Conservation (phyloP, 768 basidiomycete genomes). For the Kwoniella heveanensis region DNA sequence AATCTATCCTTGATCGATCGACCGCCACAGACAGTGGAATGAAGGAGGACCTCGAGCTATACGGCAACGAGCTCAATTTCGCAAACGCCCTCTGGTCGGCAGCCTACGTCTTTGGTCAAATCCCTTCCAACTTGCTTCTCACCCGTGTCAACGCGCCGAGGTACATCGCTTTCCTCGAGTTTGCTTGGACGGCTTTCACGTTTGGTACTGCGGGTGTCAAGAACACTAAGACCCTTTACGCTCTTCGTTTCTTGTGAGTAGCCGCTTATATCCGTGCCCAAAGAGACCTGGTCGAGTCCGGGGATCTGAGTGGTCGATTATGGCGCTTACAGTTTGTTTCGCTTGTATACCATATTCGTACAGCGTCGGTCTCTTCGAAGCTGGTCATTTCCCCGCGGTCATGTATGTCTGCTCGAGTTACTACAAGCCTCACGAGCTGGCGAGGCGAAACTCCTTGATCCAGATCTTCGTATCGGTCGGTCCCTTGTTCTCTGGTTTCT, state of each 20-base stretch:
- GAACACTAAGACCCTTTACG: conserved; percentile 32
- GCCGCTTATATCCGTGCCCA: too few species aligned
- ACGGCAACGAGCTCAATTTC: conserved; percentile 44
- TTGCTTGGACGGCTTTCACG: conserved; percentile 42
- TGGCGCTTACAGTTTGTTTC: too few species aligned
- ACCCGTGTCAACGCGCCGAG: conserved; percentile 33
- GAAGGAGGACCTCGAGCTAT: conserved; percentile 48
- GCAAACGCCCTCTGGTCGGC: conserved; percentile 47
- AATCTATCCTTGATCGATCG: not conserved
- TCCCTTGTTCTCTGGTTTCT: conserved; percentile 38
- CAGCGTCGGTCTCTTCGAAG: conserved; percentile 42
- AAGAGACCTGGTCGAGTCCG: too few species aligned
- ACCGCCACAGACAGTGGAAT: conserved; percentile 31
- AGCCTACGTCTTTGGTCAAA: conserved; percentile 44
- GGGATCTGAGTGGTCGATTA: too few species aligned
- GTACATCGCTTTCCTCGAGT: conserved; percentile 42
- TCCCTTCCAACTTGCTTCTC: conserved; percentile 37
- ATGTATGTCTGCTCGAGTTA: conserved; percentile 44
- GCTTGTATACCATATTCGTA: not conserved
- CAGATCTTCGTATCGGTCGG: conserved; percentile 36
- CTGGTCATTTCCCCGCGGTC: conserved; percentile 43
- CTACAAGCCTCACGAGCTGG: conserved; percentile 43
- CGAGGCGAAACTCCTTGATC: conserved; percentile 36
- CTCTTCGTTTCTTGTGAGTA: conserved; percentile 42
- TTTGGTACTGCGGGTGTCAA: conserved; percentile 41